Evolutionary conservation across 768 basidiomycete genomes (phyloP).

Genomic region (Cantharellus anzutake): DNA sequence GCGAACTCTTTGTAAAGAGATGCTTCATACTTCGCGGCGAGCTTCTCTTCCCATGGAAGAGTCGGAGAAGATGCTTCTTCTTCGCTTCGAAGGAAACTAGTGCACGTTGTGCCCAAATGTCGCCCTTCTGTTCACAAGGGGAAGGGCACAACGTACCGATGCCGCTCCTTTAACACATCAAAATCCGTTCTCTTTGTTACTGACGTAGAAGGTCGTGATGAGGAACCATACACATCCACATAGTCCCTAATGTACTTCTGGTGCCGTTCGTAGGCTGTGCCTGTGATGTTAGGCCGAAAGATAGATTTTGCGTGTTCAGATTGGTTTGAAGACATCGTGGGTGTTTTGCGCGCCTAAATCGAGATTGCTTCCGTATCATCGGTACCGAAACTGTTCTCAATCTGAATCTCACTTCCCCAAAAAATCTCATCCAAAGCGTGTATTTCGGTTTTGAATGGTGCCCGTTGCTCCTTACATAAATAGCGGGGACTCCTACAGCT

Average conservation of each 20-base stretch:
- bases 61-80: slow-evolving; percentile 20
- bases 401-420: too few species aligned
- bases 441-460: too few species aligned
- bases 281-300: slow-evolving; percentile 15
- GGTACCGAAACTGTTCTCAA: too few species aligned
- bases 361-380: too few species aligned
- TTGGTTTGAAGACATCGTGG: too few species aligned
- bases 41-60: slow-evolving; percentile 59
- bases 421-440: too few species aligned
- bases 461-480: too few species aligned
- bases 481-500: too few species aligned
- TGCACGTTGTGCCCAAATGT: not conserved
- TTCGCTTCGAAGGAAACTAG: slow-evolving; percentile 59
- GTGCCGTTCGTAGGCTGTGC: slow-evolving; percentile 17
- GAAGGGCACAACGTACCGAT: slow-evolving; percentile 13
- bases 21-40: slow-evolving; percentile 78
- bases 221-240: slow-evolving; percentile 6
- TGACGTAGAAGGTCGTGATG: not conserved
- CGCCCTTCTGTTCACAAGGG: not conserved
- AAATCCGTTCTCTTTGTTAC: slow-evolving; percentile 17
- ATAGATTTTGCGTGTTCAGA: not conserved
- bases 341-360: too few species aligned
- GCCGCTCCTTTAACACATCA: slow-evolving; percentile 23
- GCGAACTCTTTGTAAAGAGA: slow-evolving; percentile 85
- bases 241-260: slow-evolving; percentile 10